Evolutionary conservation across 331 rosid genomes (phyloP).

Genomic region (Acacia pycnantha): DNA sequence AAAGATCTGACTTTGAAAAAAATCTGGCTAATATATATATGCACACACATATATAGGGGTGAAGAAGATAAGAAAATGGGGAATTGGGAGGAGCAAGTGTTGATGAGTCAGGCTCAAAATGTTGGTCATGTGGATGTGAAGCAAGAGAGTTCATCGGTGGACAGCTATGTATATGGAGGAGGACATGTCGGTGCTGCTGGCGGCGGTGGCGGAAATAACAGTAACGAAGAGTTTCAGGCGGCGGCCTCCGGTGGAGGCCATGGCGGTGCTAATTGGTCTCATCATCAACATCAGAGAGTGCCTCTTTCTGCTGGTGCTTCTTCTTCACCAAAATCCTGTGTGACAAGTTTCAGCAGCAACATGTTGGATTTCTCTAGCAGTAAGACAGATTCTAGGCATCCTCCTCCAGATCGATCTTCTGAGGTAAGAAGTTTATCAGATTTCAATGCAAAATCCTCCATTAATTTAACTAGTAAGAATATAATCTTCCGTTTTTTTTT

Average conservation of each 20-base stretch:
- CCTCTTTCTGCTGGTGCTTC: conserved; percentile 26
- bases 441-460: not conserved
- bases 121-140: conserved; percentile 45
- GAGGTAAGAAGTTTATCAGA: conserved; percentile 42
- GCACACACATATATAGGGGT: conserved; percentile 36
- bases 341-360: conserved; percentile 55
- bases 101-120: conserved; percentile 34
- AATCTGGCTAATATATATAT: not conserved
- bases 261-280: conserved; percentile 42
- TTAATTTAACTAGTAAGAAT: not conserved
- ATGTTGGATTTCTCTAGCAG: conserved; percentile 68
- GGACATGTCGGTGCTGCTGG: conserved; percentile 27
- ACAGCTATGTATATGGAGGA: conserved; percentile 47
- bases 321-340: conserved; percentile 65
- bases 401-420: conserved; percentile 55
- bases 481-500: not conserved
- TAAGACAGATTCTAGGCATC: conserved; percentile 36
- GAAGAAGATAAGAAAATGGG: conserved; percentile 68
- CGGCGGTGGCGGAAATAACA: not conserved
- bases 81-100: conserved; percentile 60
- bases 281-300: conserved; percentile 49
- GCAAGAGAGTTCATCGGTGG: conserved; percentile 43
- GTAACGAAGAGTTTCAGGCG: conserved; percentile 27
- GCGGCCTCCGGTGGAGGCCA: not conserved
- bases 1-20: not conserved